These are phyloP conservation scores for Hamigera avellanea DNA, from an alignment of 495 filamentous ascomycete genomes.

Conservation along the genomic window DNA sequence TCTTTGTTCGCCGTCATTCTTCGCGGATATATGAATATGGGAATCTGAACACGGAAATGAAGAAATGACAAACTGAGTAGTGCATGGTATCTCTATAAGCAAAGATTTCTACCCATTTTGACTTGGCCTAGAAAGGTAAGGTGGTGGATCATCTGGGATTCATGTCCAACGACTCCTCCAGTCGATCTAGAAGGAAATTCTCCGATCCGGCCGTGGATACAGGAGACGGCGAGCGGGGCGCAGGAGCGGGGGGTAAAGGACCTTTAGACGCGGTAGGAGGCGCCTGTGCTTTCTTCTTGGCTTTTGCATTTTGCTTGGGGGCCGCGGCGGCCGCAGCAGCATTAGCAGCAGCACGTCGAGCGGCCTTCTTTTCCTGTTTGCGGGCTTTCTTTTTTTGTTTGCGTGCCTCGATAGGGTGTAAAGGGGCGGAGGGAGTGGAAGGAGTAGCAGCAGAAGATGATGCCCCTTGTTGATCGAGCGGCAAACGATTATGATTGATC, in stretches of 20 bases:
- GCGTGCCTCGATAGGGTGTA: constrained; percentile 3
- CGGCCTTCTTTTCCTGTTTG: constrained; percentile 12
- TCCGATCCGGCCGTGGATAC: constrained; percentile 11
- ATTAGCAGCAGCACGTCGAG: neutral
- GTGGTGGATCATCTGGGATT: neutral
- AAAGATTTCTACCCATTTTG: too few species aligned
- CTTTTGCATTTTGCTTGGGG: neutral
- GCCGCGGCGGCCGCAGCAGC: neutral
- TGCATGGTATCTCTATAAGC: too few species aligned
- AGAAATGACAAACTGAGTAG: too few species aligned
- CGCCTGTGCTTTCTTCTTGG: neutral
- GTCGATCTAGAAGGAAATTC: constrained; percentile 16
- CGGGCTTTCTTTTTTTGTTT: constrained; percentile 7
- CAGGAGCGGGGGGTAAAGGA: neutral
- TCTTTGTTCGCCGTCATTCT: too few species aligned
- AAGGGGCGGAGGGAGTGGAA: neutral
- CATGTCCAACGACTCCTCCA: constrained; percentile 13
- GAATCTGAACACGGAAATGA: too few species aligned
- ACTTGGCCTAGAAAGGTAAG: too few species aligned
- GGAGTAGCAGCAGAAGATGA: too few species aligned
- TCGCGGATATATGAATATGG: too few species aligned
- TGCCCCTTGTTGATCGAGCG: too few species aligned
- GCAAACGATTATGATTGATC: too few species aligned
- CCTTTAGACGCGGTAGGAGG: neutral
- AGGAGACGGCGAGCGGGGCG: constrained; percentile 9